Evolutionary conservation across 2,329 filamentous ascomycete species (phyloP), one percentile per base, ranked within the genome.

Genomic region (Pyrenophora teres): DNA sequence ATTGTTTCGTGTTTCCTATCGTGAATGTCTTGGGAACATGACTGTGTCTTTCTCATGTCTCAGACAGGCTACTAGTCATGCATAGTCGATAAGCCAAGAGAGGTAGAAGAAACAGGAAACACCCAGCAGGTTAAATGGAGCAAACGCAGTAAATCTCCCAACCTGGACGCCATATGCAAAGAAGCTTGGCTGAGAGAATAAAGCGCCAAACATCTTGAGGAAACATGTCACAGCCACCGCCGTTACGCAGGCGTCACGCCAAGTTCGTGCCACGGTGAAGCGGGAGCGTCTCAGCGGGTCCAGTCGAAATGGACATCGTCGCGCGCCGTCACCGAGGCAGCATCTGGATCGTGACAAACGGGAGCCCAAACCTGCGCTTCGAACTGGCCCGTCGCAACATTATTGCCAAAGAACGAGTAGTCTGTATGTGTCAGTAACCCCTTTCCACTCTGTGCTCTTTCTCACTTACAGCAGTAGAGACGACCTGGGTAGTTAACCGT

Each of bases 391-490:
- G 48, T 43, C 25, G 62, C 63, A 50, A 72, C 53, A 33, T 71
- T 69, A 61, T 73, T 73, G 56, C 70, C 70, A 35, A 52, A 58
- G 40, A 46, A 62, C 19, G 67, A 63, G 52, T 73, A 73, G 59
- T 70, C 70, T 73, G 37, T 10, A 2, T 5, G 1, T 30, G 40
- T 71, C 35, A 68, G 57, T 40, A 36, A 31, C 21, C 4, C 3
- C 16, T 30, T 30, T 15, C 8, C 9, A n/a, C 2, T 12, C 9
- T 3, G 2, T n/a, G 19, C 9, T 3, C 7, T 2, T 13, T 6
- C 15, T 7, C 13, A 62, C 71, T 62, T 50, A 72, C 71, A 71
- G 68, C 71, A 74, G 56, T 68, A 71, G 51, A 74, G 57, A 46
- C 71, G 71, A n/a, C 54, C 68, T 2, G 70, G 65, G 44, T 46